Evolutionary conservation across 805 yeast genomes (phyloP), one percentile per base, ranked within the genome.

Genomic region (Deakozyma indianensis): DNA sequence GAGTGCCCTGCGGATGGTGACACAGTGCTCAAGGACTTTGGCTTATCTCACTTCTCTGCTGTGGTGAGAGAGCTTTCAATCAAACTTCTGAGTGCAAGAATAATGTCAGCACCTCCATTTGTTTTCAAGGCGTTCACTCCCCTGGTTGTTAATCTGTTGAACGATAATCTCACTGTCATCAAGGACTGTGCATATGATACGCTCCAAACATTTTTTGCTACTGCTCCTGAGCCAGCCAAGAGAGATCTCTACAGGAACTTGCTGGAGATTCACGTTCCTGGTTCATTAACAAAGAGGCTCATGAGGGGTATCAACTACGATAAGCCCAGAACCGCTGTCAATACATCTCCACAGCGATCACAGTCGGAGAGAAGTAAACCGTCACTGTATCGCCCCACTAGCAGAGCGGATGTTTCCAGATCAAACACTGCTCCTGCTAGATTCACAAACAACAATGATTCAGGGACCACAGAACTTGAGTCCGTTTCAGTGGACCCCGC

Each of bases 241-340:
- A 60, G 58, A 24, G 79, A 74, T 48, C 61, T 78, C 29, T 56
- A 65, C 5, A 57, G 58, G 25, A 73, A 70, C 16, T 20, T 32
- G 9, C 20, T 32, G 18, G 38, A 32, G 5, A 5, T n/a, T n/a
- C 11, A 20, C 7, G 18, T 32, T 4, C 18, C 38, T 9, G 16
- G 18, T 32, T 14, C 38, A 5, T 14, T 32, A 5, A 32, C 38
- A 9, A 4, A 7, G 7, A 7, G 38, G 4, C 38, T 32, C 16
- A 14, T n/a, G 50, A 61, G 2, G 61, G 38, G 38, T n/a, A 32
- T 32, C 18, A n/a, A n/a, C 7, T 32, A 32, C 38, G 16, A n/a
- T 11, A 7, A 7, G 5, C 16, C 38, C 5, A 5, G 11, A 5
- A 11, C 38, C 11, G 14, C 28, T 7, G 14, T 14, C 7, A 25